Base-by-base conservation (phyloP, 148 eudicot species). In the Rhododendron simsii region DNA sequence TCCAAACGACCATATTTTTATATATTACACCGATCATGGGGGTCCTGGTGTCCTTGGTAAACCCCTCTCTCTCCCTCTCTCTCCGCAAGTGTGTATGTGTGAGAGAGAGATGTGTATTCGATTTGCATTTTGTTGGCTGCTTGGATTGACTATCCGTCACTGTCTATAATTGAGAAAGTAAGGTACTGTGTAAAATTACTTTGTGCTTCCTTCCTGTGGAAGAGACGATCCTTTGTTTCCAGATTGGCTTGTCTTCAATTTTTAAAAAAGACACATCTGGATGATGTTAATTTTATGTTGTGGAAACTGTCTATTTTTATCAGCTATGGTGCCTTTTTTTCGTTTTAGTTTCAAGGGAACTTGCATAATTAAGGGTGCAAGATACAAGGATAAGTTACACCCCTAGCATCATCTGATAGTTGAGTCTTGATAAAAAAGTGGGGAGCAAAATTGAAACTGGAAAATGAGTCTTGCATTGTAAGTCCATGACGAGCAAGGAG, bases 11-110 rank as follows among this genome's bases (percentile, higher is more conserved):
- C 96, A 90, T 57, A 92, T 96, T 74, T 96, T 96, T 83, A 88
- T 96, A 63, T 96, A 92, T 87, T 96, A 93, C 83, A 86, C 94
- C 5, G 98, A 94, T 84, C 98, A 96, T 87, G 98, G 98, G 11
- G 93, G 95, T 48, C 96, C 98, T 76, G 98, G 98, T 33, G 94
- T 94, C 75, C 95, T 95, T 21, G 95, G 98, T 95, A 82, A 90
- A 7, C 28, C 10, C 2, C 28, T 10, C 48, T 75, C 48, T 39
- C 26, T 39, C 81, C 47, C 41, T 33, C 28, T 35, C 4, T 16
- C 37, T 55, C 39, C 13, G 30, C 15, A 33, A 23, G 74, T 37
- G 45, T 18, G 50, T 75, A 18, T 63, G 74, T 23, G 21, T 1
- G 41, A 14, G 44, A 74, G 39, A 37, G 44, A 7, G 21, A n/a